phyloP scores from a whole-genome alignment of 2,329 filamentous ascomycete genomes.

The Periglandula ipomoeae region DNA sequence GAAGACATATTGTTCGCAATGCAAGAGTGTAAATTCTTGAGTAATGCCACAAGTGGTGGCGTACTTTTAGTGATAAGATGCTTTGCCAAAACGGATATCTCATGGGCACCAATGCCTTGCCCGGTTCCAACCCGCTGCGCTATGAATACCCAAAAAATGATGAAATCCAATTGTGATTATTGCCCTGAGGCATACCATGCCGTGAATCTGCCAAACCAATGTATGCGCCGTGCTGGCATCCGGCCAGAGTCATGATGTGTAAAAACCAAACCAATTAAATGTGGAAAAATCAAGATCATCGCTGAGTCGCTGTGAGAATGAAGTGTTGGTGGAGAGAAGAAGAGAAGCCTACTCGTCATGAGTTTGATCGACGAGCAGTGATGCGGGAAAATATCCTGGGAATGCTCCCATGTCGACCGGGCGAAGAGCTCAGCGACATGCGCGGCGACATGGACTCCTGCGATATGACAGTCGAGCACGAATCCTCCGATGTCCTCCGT shows the following conservation, averaged over 20 bases:
- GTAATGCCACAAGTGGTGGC: no score
- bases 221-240: background rate
- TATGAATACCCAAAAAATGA: background rate
- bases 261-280: background rate
- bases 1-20: no score
- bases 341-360: background rate
- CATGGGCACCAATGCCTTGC: background rate
- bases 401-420: constrained; percentile 7
- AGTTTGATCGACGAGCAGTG: constrained; percentile 6
- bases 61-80: no score
- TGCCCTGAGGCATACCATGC: background rate
- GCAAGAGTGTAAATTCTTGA: no score
- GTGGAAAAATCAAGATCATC: no score
- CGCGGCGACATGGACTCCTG: constrained; percentile 5
- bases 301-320: no score
- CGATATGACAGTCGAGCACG: constrained; percentile 3
- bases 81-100: background rate
- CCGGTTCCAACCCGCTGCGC: background rate
- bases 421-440: constrained; percentile 9
- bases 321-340: background rate
- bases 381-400: constrained; percentile 9
- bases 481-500: constrained; percentile 7
- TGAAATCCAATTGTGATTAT: no score
- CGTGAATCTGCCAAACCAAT: background rate
- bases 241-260: background rate